A percentile compares a stretch with the other conserved stretches of the same genome.
Conservation (phyloP, 208 protist genomes). For the Blechomonas ayalai region DNA sequence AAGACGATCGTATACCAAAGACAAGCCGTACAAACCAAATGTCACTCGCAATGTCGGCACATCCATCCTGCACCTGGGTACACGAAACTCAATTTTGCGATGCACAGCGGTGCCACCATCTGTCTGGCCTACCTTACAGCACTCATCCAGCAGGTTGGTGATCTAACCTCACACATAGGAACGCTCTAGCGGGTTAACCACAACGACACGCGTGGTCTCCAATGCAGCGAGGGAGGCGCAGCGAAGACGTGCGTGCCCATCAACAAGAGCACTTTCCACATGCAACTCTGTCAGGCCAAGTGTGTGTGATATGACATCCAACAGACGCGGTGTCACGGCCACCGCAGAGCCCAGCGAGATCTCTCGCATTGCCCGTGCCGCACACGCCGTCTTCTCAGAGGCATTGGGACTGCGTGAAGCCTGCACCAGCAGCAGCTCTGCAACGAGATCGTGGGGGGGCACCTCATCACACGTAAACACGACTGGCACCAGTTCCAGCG, state of each 20-base stretch:
- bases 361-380: constrained; percentile 41
- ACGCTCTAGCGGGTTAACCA: background rate
- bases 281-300: constrained; percentile 47
- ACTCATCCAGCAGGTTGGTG: background rate
- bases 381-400: constrained; percentile 15
- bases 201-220: background rate
- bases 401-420: constrained; percentile 1
- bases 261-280: constrained; percentile 35
- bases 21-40: too few species aligned
- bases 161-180: background rate
- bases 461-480: constrained; percentile 16
- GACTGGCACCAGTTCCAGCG: constrained; percentile 8
- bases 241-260: constrained; percentile 36
- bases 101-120: too few species aligned
- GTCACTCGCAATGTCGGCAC: too few species aligned
- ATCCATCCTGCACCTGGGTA: too few species aligned
- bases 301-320: constrained; percentile 16
- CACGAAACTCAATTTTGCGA: too few species aligned
- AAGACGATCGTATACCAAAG: too few species aligned
- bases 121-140: background rate
- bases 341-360: constrained; percentile 24
- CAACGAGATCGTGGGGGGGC: constrained; percentile 13
- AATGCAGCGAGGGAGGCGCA: constrained; percentile 18
- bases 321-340: constrained; percentile 14
- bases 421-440: constrained; percentile 41